Evolutionary conservation across 495 filamentous ascomycete species (phyloP).

Genomic region (Penicillium coffeae): DNA sequence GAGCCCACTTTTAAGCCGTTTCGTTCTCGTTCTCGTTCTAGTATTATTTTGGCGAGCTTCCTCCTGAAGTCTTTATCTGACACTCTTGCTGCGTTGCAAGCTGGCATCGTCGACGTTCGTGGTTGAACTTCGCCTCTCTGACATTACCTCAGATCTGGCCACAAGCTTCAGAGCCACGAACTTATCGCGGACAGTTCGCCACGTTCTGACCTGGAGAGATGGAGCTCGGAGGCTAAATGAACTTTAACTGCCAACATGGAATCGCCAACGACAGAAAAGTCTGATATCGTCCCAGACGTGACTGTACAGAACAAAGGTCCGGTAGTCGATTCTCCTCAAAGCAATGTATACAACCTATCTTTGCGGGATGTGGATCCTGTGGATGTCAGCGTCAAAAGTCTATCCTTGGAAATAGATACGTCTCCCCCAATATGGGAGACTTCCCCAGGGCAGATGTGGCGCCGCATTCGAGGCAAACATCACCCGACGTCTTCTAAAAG

Average conservation of each 20-base stretch:
- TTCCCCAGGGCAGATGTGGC: conserved; percentile 21
- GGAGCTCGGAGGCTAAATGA: no score
- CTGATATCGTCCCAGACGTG: conserved; percentile 13
- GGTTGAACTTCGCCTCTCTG: no score
- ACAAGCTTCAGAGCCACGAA: no score
- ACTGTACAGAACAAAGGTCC: conserved; percentile 12
- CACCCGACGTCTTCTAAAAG: conserved; percentile 13
- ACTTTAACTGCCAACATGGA: neutral
- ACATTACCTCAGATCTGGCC: no score
- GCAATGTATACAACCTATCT: conserved; percentile 38
- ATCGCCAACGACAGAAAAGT: conserved; percentile 14
- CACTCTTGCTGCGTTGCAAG: no score
- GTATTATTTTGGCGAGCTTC: no score
- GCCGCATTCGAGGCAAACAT: conserved; percentile 20
- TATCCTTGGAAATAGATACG: conserved; percentile 53
- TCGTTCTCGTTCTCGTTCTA: neutral
- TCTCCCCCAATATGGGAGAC: conserved; percentile 39
- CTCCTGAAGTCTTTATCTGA: neutral
- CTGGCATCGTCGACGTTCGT: no score
- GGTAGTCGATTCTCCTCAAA: conserved; percentile 3
- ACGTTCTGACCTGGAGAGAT: no score
- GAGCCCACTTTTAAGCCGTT: neutral
- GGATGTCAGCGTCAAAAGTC: conserved; percentile 50
- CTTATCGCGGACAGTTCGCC: no score
- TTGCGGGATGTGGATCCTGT: conserved; percentile 60